Conservation (phyloP, 352 stramenopile species). For the Phytophthora pinifolia region DNA sequence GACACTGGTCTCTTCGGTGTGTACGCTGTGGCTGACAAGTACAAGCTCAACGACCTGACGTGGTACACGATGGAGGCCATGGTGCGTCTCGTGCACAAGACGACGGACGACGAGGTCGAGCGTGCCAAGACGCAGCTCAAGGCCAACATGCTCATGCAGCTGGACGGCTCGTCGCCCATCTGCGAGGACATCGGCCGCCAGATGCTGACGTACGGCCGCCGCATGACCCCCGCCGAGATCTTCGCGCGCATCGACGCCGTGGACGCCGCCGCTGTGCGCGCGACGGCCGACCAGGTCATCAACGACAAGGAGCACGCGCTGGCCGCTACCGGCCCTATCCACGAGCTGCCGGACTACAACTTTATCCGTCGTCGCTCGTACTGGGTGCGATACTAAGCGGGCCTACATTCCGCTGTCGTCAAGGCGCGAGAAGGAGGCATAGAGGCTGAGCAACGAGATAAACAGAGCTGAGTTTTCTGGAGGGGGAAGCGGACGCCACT, state of each 20-base stretch:
- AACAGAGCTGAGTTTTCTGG: conserved; percentile 27
- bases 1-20: conserved; percentile 99
- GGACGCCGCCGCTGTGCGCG: conserved; percentile 92
- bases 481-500: conserved; percentile 35
- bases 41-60: conserved; percentile 95
- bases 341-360: conserved; percentile 99
- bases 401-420: conserved; percentile 27
- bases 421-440: conserved; percentile 36
- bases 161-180: conserved; percentile 98
- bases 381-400: conserved; percentile 93
- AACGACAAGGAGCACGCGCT: conserved; percentile 99
- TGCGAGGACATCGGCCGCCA: conserved; percentile 99
- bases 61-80: conserved; percentile 95
- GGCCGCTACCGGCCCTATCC: conserved; percentile 96
- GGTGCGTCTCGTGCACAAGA: conserved; percentile 95
- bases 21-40: conserved; percentile 94
- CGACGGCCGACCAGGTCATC: conserved; percentile 88
- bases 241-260: conserved; percentile 99
- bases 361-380: conserved; percentile 99
- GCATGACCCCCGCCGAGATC: conserved; percentile 98
- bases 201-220: conserved; percentile 95
- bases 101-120: conserved; percentile 96
- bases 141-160: conserved; percentile 99
- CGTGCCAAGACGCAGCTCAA: conserved; percentile 99
- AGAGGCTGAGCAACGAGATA: conserved; percentile 31